Evolutionary conservation across 305 asterid species (phyloP).

Genomic region (Fraxinus platypoda): DNA sequence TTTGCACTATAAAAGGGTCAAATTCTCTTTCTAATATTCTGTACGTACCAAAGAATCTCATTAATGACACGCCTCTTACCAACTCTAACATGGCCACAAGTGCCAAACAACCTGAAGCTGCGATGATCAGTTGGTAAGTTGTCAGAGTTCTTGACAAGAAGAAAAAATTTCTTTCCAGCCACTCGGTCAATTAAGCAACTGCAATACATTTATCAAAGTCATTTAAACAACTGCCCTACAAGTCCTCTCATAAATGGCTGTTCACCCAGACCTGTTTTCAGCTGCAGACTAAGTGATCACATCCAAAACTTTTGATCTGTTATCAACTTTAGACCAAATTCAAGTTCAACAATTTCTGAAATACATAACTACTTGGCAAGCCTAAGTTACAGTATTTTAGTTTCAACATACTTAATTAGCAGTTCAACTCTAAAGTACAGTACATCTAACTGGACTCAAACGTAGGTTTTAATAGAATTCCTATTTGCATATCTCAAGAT

Average conservation of each 20-base stretch:
- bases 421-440: background rate
- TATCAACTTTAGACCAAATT: slow-evolving; percentile 13
- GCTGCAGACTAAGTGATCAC: background rate
- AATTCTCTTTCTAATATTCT: background rate
- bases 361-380: background rate
- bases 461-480: background rate
- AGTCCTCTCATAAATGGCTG: background rate
- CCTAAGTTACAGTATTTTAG: background rate
- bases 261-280: background rate
- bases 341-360: background rate
- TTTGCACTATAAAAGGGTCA: background rate
- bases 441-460: background rate
- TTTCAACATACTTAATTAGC: background rate
- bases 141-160: background rate
- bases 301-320: background rate
- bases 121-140: background rate
- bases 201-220: background rate
- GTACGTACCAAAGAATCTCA: background rate
- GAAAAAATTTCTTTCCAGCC: background rate
- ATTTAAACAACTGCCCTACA: background rate
- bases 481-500: background rate
- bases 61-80: background rate
- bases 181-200: background rate
- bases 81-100: background rate
- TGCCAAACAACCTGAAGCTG: background rate